These are phyloP conservation scores for Blastobotrys aristatus DNA, from an alignment of 1,139 yeast genomes.

Conservation along the genomic window DNA sequence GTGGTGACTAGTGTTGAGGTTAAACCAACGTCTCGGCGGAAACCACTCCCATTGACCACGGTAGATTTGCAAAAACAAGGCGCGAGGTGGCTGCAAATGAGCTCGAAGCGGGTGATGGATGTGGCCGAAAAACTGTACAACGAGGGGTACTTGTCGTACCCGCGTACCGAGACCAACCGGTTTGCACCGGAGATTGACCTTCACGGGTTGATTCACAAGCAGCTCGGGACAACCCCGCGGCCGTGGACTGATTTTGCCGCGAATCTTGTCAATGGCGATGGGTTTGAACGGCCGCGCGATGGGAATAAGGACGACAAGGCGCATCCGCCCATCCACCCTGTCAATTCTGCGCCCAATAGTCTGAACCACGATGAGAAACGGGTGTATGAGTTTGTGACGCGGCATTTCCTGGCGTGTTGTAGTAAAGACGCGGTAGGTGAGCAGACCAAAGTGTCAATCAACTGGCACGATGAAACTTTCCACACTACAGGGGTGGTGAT, in stretches of 20 bases:
- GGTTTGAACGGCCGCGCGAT: constrained; percentile 58
- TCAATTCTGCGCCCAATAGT: constrained; percentile 36
- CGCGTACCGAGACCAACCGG: constrained; percentile 93
- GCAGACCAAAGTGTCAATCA: constrained; percentile 54
- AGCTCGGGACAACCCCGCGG: constrained; percentile 40
- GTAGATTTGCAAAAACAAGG: constrained; percentile 93
- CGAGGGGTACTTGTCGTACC: constrained; percentile 83
- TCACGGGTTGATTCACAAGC: constrained; percentile 53
- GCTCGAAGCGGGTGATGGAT: constrained; percentile 76
- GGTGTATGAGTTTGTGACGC: constrained; percentile 81
- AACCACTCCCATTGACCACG: constrained; percentile 90
- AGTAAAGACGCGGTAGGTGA: constrained; percentile 85
- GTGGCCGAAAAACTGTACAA: constrained; percentile 80
- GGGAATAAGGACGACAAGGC: constrained; percentile 92
- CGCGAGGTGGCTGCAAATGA: constrained; percentile 62
- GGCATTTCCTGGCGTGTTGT: constrained; percentile 89
- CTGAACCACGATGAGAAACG: constrained; percentile 51
- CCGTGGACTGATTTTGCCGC: constrained; percentile 51
- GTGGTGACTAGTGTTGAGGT: constrained; percentile 48
- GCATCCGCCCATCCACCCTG: constrained; percentile 98
- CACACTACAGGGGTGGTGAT: constrained; percentile 69
- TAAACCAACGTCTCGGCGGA: constrained; percentile 67
- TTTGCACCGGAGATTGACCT: constrained; percentile 77
- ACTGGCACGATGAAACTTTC: constrained; percentile 78
- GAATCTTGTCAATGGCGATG: constrained; percentile 11